phyloP scores from a whole-genome alignment of 441 rosid species.

The Lepidium campestre region DNA sequence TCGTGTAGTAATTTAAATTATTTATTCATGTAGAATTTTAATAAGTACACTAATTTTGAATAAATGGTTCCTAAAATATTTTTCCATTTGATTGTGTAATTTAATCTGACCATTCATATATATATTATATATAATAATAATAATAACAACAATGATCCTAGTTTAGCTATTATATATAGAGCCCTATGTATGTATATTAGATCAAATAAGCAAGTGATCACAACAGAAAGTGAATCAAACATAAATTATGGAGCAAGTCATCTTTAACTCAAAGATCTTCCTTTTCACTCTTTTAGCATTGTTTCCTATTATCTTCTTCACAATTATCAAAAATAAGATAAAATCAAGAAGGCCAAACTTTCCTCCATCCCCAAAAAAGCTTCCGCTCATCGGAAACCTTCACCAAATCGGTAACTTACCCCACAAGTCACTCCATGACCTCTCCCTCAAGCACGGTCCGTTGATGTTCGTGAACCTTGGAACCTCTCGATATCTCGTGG shows the following conservation, averaged over 20 bases:
- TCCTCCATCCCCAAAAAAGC: conserved; percentile 38
- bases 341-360: conserved; percentile 20
- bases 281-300: background rate
- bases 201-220: background rate
- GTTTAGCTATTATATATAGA: background rate
- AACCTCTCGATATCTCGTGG: conserved; percentile 25
- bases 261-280: background rate
- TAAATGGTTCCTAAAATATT: no score
- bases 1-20: no score
- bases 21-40: no score
- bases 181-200: background rate
- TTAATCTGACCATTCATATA: background rate
- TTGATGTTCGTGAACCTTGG: conserved; percentile 35
- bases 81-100: background rate
- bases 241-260: background rate
- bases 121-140: no score
- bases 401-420: conserved; percentile 39
- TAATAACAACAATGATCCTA: no score
- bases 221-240: background rate
- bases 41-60: no score
- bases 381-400: conserved; percentile 40
- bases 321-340: background rate
- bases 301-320: background rate
- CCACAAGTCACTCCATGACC: conserved; percentile 30
- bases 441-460: conserved; percentile 35